Conservation (phyloP, 2,329 filamentous ascomycete species). For the Alternaria sp. region DNA sequence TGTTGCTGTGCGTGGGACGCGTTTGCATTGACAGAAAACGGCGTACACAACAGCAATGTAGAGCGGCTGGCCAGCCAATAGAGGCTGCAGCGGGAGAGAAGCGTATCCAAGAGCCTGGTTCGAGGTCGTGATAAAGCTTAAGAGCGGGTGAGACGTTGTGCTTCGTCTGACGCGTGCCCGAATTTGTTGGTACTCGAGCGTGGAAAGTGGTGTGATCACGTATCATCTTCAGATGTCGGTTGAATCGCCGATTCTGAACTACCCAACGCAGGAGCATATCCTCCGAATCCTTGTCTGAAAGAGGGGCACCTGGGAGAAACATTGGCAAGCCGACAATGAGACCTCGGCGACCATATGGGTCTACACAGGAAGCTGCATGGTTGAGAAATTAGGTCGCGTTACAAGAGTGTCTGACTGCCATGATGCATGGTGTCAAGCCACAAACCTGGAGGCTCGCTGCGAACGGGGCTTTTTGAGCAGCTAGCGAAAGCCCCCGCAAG, state of each 20-base stretch:
- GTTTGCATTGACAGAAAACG: conserved; percentile 46
- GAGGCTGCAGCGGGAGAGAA: conserved; percentile 9
- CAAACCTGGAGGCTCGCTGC: conserved; percentile 16
- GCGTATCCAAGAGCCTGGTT: conserved; percentile 37
- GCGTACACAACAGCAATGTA: conserved; percentile 38
- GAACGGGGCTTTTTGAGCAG: conserved; percentile 7
- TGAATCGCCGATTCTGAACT: not conserved
- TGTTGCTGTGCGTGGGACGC: conserved; percentile 26
- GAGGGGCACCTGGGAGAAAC: conserved; percentile 6
- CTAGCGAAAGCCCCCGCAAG: conserved; percentile 23
- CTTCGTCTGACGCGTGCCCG: conserved; percentile 18
- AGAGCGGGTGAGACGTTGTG: conserved; percentile 24
- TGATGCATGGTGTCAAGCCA: conserved; percentile 26
- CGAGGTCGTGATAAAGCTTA: conserved; percentile 9
- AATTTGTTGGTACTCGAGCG: not conserved
- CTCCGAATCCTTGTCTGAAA: conserved; percentile 5
- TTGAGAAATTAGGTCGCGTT: conserved; percentile 17
- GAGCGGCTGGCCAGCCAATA: conserved; percentile 23
- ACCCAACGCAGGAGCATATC: not conserved
- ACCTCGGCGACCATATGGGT: conserved; percentile 20
- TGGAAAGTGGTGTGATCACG: conserved; percentile 5
- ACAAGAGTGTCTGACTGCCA: conserved; percentile 31
- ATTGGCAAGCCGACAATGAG: conserved; percentile 10
- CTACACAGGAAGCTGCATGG: conserved; percentile 17
- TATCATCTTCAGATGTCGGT: not conserved